These are phyloP conservation scores for Neurospora sp. DNA, from an alignment of 495 filamentous ascomycete species.

Conservation along the genomic window DNA sequence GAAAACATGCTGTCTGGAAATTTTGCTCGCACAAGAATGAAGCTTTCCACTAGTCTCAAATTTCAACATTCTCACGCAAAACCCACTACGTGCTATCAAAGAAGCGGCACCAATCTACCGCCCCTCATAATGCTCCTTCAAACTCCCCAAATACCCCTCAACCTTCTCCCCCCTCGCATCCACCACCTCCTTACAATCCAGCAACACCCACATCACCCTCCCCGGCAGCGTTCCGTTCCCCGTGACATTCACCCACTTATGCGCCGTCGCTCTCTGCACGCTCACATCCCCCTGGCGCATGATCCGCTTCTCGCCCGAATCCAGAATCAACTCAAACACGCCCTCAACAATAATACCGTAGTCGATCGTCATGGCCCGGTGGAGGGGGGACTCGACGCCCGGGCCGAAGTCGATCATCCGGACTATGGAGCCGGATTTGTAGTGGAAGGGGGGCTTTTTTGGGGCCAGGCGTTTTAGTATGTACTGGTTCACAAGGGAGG, in stretches of 20 bases:
- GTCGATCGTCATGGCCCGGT: constrained; percentile 53
- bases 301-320: constrained; percentile 39
- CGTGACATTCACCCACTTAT: constrained; percentile 47
- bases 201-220: neutral
- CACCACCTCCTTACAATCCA: neutral
- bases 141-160: neutral
- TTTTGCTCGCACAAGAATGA: neutral
- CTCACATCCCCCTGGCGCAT: constrained; percentile 44
- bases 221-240: neutral
- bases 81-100: neutral
- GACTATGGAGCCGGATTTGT: neutral
- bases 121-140: neutral
- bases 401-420: constrained; percentile 36
- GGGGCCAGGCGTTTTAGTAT: too few relatives aligned
- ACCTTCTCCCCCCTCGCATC: neutral
- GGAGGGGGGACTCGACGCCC: constrained; percentile 33
- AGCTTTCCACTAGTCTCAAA: neutral
- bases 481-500: too few relatives aligned
- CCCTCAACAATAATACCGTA: constrained; percentile 59
- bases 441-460: neutral
- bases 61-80: neutral
- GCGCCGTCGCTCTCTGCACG: constrained; percentile 49
- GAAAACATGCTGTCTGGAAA: rapidly evolving
- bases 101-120: neutral
- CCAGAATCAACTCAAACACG: constrained; percentile 41